Conservation (phyloP, 805 yeast species). For the Komagataella mondaviorum region DNA sequence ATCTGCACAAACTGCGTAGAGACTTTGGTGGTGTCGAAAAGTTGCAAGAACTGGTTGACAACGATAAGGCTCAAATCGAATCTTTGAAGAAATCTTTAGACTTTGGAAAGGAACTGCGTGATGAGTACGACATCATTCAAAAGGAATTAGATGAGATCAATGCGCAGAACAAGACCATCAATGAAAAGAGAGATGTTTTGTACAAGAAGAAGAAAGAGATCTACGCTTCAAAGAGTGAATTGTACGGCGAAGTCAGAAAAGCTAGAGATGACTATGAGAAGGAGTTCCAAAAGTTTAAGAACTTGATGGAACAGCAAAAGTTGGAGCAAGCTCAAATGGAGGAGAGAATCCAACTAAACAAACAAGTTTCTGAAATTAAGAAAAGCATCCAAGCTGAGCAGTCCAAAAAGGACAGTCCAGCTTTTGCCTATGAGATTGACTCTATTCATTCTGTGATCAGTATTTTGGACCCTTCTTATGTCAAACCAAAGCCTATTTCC, state of each 20-base stretch:
- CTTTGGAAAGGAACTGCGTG: constrained; percentile 52
- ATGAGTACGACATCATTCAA: constrained; percentile 55
- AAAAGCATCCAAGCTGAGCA: constrained; percentile 58
- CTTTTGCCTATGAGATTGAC: constrained; percentile 67
- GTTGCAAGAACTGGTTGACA: constrained; percentile 68
- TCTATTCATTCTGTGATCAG: constrained; percentile 60
- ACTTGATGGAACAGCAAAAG: constrained; percentile 54
- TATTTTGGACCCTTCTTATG: constrained; percentile 70
- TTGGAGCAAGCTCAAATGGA: constrained; percentile 58
- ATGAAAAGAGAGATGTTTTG: constrained; percentile 52
- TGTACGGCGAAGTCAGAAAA: constrained; percentile 52
- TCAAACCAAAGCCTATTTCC: constrained; percentile 28
- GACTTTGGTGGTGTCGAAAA: constrained; percentile 64
- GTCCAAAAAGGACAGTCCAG: constrained; percentile 64
- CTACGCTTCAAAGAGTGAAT: constrained; percentile 53
- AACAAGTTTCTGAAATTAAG: constrained; percentile 33
- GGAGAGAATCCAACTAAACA: constrained; percentile 34
- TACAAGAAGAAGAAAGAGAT: constrained; percentile 54
- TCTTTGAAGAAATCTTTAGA: constrained; percentile 51
- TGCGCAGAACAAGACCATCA: constrained; percentile 41
- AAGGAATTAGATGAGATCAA: constrained; percentile 57
- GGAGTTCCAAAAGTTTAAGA: constrained; percentile 59
- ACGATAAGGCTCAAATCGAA: constrained; percentile 61
- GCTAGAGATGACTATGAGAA: constrained; percentile 65
- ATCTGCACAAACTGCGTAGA: constrained; percentile 68